A percentile compares a stretch with the other conserved stretches of the same genome.
These are phyloP conservation scores for Phytopythium ostracodes DNA, from an alignment of 352 stramenopile genomes.

Conservation along the genomic window DNA sequence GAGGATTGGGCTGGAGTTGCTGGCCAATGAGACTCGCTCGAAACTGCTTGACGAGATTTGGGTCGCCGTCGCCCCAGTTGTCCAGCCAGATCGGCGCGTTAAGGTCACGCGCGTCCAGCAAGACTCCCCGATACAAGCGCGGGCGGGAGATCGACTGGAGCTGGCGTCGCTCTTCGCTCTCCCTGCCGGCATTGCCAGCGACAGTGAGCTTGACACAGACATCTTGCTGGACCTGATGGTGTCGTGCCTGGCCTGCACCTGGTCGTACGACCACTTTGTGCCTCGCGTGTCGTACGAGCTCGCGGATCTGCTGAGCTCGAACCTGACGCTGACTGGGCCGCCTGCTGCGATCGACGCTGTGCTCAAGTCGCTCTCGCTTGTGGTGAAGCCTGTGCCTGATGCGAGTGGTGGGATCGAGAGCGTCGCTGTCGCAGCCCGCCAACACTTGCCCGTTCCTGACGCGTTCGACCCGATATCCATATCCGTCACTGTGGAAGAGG, in stretches of 20 bases:
- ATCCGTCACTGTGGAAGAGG: background rate
- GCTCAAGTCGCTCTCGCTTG: conserved; percentile 15
- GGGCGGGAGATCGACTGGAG: background rate
- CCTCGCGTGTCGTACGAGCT: conserved; percentile 41
- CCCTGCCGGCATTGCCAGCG: too few species aligned
- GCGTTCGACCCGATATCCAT: background rate
- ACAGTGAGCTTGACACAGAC: background rate
- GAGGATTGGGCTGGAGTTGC: conserved; percentile 12
- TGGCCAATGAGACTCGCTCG: conserved; percentile 11
- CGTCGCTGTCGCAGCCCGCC: background rate
- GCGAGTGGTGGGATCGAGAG: background rate
- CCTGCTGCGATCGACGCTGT: conserved; percentile 14
- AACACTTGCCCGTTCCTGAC: background rate
- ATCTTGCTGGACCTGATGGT: conserved; percentile 18
- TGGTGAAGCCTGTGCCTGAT: background rate
- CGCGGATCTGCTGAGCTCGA: conserved; percentile 17
- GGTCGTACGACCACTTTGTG: conserved; percentile 25
- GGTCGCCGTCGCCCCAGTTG: background rate
- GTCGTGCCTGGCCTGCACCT: conserved; percentile 21
- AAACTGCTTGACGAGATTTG: background rate
- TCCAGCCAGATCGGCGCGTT: background rate
- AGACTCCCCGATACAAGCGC: background rate
- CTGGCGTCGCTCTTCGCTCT: background rate
- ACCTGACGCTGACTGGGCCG: conserved; percentile 19
- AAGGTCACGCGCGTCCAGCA: background rate